These are phyloP conservation scores for Geoglossum cookeanum DNA, from an alignment of 2,329 filamentous ascomycete species.

Conservation along the genomic window DNA sequence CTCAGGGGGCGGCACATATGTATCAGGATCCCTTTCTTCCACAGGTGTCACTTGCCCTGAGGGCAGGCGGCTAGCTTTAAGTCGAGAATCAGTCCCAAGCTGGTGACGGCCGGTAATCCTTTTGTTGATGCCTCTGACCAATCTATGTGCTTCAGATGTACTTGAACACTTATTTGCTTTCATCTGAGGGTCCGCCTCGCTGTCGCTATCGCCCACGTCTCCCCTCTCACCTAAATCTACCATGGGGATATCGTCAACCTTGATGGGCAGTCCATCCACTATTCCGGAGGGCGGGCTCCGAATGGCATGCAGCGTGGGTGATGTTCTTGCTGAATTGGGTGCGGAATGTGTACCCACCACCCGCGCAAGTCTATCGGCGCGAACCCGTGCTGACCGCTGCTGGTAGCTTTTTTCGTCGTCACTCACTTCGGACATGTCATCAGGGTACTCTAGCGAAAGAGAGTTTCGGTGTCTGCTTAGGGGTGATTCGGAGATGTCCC, in stretches of 20 bases:
- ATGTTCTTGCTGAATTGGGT: slow-evolving; percentile 6
- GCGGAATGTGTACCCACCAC: slow-evolving; percentile 10
- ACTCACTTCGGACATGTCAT: neutral
- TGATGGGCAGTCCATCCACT: slow-evolving; percentile 8
- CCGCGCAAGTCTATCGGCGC: slow-evolving; percentile 9
- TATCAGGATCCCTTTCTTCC: slow-evolving; percentile 30
- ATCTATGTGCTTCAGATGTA: slow-evolving; percentile 24
- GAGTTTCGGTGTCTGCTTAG: neutral
- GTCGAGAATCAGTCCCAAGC: slow-evolving; percentile 8
- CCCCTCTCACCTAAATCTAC: slow-evolving; percentile 9
- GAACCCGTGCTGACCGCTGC: slow-evolving; percentile 6
- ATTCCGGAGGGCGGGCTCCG: slow-evolving; percentile 3
- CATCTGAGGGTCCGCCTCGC: neutral
- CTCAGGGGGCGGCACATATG: slow-evolving; percentile 46
- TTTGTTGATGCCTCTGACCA: slow-evolving; percentile 22
- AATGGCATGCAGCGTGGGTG: slow-evolving; percentile 7
- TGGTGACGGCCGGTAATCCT: slow-evolving; percentile 14
- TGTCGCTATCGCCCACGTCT: slow-evolving; percentile 1
- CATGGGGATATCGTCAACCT: slow-evolving; percentile 13
- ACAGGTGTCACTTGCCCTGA: slow-evolving; percentile 31
- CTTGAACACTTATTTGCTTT: neutral
- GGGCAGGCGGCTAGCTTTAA: slow-evolving; percentile 8
- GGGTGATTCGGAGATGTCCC: neutral
- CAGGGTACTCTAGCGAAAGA: neutral
- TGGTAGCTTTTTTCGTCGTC: neutral